Conservation (phyloP, 176 grass and related monocot genomes). For the Phoenix dactylifera region DNA sequence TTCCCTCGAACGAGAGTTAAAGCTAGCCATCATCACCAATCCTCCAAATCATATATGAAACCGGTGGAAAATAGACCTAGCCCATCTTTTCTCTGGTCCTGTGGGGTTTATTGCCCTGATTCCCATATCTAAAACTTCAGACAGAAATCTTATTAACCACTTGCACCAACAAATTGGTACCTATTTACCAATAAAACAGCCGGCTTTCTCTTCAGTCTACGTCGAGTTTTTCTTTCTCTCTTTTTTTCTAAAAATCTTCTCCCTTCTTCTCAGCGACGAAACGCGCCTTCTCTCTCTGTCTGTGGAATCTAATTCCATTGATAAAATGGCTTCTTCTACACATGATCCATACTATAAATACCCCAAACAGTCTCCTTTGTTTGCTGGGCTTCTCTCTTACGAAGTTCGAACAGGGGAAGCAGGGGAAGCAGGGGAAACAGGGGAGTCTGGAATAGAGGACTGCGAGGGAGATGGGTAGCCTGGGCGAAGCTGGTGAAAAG, state of each 20-base stretch:
- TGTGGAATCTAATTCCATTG: conserved; percentile 15
- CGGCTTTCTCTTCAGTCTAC: not conserved
- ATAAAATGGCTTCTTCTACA: conserved; percentile 33
- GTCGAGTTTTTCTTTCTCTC: not conserved
- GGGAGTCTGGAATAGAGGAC: not conserved
- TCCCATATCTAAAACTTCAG: too few relatives aligned
- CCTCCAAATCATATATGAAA: too few relatives aligned
- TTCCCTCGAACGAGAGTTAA: too few relatives aligned
- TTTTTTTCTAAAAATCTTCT: conserved; percentile 15
- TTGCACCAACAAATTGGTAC: conserved; percentile 11
- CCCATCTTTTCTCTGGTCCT: too few relatives aligned
- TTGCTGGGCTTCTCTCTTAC: not conserved
- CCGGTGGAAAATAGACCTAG: too few relatives aligned
- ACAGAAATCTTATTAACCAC: not conserved
- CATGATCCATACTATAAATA: conserved; percentile 37
- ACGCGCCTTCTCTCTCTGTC: not conserved
- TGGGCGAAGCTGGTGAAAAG: conserved; percentile 50
- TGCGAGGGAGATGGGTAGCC: conserved; percentile 44
- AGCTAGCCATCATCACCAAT: too few relatives aligned
- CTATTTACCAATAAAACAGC: conserved; percentile 3
- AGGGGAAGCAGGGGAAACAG: too few relatives aligned
- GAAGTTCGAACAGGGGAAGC: too few relatives aligned
- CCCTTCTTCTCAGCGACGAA: too few relatives aligned
- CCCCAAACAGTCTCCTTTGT: conserved; percentile 25
- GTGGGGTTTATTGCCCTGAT: too few relatives aligned